These are phyloP conservation scores for Aegilops longissima DNA, from an alignment of 176 grass and related monocot species.

Conservation along the genomic window DNA sequence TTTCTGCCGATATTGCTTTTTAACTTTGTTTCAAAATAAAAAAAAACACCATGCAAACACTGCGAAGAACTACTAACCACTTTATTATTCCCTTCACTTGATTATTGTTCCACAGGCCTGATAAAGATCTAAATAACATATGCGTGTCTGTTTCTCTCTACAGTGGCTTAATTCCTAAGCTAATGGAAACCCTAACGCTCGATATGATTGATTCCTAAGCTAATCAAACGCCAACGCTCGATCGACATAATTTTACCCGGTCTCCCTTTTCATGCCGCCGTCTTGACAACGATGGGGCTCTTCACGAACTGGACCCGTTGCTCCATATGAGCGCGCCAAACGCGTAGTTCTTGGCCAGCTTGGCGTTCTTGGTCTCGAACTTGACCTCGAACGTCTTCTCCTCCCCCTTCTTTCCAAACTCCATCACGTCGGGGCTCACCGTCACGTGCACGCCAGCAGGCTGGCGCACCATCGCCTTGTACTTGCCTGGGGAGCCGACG, in stretches of 20 bases:
- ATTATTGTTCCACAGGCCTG: constrained; percentile 10
- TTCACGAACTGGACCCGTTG: constrained; percentile 55
- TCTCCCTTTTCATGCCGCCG: not conserved
- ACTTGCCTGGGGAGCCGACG: constrained; percentile 44
- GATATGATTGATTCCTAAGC: not conserved
- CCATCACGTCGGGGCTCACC: constrained; percentile 35
- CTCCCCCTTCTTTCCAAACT: constrained; percentile 46
- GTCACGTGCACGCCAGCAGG: constrained; percentile 46
- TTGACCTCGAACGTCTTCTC: constrained; percentile 65
- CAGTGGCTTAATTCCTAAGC: not conserved
- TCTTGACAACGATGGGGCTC: constrained; percentile 52
- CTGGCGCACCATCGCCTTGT: constrained; percentile 34
- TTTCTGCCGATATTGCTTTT: too few relatives aligned
- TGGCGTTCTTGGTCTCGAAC: constrained; percentile 16
- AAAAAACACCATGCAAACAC: too few relatives aligned
- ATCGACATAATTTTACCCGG: not conserved
- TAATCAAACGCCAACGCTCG: not conserved
- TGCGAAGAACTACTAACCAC: too few relatives aligned
- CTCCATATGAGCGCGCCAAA: constrained; percentile 64
- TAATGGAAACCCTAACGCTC: too few relatives aligned
- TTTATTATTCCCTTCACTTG: not conserved
- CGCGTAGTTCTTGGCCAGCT: constrained; percentile 25
- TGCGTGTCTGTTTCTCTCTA: not conserved
- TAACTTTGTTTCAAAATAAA: too few relatives aligned
- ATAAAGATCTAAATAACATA: constrained; percentile 1